Base-by-base conservation (phyloP, 441 rosid genomes). In the Euphorbia celastroides region DNA sequence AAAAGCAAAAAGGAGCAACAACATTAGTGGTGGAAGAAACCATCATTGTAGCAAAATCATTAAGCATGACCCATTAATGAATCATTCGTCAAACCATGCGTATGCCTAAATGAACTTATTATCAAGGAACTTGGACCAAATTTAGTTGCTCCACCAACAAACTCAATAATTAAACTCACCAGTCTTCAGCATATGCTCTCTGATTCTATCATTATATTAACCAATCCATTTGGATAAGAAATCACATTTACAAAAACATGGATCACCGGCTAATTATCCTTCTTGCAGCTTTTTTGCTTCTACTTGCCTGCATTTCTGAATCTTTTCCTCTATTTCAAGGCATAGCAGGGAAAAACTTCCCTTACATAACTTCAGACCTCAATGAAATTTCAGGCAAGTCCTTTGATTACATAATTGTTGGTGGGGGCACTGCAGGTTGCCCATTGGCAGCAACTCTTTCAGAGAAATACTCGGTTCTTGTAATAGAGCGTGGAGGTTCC, bases 401-500 rank as follows among this genome's bases (percentile, higher is more conserved):
- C 56, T 89, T 86, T 42, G 88, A 86, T 74, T 83, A 83, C 86
- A 86, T 88, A 36, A 16, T 89, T 23, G 83, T 82, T 2, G 95
- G 90, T 19, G 90, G 93, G 16, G 92, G 94, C 57, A 86, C 91
- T 8, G 75, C 93, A 0, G 91, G 92, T 36, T 84, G 94, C 55
- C 85, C 93, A 28, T 73, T 92, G 16, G 87, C 88, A 0, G 82
- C 95, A 1, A 88, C 92, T 7, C 78, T 89, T n/a, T 86, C 89
- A 0, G 80, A 82, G 74, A 80, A 79, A 27, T 85, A 76, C 81
- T 77, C 90, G 1, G 93, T 88, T 50, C 76, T 86, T 5, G 22
- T 89, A 76, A 71, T 86, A 1, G 93, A 88, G 74, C 84, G 89
- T 5, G 92, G 95, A 0, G 83, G 85, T 51, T 88, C 86, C 0